Conservation (phyloP, 1,284 basidiomycete genomes). For the Ceratobasidium sp. region DNA sequence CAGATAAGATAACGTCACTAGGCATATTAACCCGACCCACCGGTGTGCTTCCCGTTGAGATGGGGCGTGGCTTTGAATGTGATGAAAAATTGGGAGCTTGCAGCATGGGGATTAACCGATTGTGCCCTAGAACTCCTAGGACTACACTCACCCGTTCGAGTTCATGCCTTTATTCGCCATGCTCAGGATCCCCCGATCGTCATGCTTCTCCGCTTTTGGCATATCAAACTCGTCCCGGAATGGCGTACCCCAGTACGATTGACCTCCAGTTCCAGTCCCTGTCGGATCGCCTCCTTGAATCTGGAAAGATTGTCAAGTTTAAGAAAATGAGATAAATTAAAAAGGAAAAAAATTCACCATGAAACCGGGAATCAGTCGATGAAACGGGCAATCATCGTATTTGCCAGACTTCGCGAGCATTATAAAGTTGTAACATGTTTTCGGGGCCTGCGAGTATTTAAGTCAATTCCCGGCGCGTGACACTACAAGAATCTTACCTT, state of each 20-base stretch:
- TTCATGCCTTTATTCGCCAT: conserved; percentile 93
- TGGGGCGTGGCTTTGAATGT: conserved; percentile 84
- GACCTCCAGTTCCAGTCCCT: conserved; percentile 91
- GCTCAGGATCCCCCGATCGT: conserved; percentile 76
- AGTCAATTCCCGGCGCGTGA: background rate
- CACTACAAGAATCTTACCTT: conserved; percentile 59
- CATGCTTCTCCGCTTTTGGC: conserved; percentile 86
- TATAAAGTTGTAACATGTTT: conserved; percentile 98
- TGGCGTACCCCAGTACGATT: conserved; percentile 93
- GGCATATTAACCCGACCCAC: conserved; percentile 36
- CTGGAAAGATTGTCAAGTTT: conserved; percentile 51
- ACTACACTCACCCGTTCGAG: conserved; percentile 71
- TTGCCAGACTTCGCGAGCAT: conserved; percentile 89
- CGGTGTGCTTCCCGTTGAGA: conserved; percentile 56
- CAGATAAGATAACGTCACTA: conserved; percentile 54
- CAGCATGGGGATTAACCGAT: conserved; percentile 41
- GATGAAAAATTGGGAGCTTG: conserved; percentile 87
- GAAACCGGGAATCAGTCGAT: conserved; percentile 94
- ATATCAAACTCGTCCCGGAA: conserved; percentile 92
- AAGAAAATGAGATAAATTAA: conserved; percentile 42
- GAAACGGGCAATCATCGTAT: conserved; percentile 90
- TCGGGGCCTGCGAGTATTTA: conserved; percentile 73
- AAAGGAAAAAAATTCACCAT: conserved; percentile 68
- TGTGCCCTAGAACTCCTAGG: background rate
- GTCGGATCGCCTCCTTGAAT: conserved; percentile 97